A percentile compares a stretch with the other conserved stretches of the same genome.
phyloP scores from a whole-genome alignment of 805 yeast species.

The Starmerella etchellsii region DNA sequence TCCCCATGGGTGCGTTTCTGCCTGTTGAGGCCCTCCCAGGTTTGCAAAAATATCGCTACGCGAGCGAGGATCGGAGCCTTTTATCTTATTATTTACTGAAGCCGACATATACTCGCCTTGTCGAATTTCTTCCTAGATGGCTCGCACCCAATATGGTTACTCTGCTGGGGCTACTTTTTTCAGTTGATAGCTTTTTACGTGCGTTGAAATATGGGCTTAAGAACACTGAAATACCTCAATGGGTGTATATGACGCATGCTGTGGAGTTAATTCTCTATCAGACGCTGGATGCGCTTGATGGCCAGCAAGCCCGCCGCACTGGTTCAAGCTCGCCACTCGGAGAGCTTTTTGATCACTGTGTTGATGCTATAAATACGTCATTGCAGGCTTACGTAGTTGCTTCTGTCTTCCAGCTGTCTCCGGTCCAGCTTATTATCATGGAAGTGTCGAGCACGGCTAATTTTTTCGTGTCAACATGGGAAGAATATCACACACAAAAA shows the following conservation, averaged over 20 bases:
- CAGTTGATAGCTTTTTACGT: constrained; percentile 47
- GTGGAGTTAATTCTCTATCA: constrained; percentile 79
- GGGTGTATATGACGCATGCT: constrained; percentile 70
- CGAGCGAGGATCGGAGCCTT: constrained; percentile 66
- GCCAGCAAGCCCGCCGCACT: constrained; percentile 86
- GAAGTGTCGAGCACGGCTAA: constrained; percentile 34
- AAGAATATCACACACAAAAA: constrained; percentile 81
- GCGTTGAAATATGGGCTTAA: constrained; percentile 42
- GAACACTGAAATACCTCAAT: constrained; percentile 36
- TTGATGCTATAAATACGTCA: constrained; percentile 64
- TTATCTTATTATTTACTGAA: constrained; percentile 63
- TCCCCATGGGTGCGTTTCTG: constrained; percentile 23
- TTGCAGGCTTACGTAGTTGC: constrained; percentile 61
- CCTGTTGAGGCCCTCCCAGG: constrained; percentile 23
- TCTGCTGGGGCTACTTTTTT: constrained; percentile 60
- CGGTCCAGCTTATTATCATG: constrained; percentile 33
- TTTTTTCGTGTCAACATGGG: constrained; percentile 89
- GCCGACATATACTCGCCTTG: constrained; percentile 70
- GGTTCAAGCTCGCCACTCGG: constrained; percentile 94
- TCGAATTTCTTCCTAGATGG: constrained; percentile 61
- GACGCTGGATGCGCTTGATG: constrained; percentile 94
- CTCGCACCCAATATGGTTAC: constrained; percentile 85
- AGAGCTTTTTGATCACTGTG: constrained; percentile 85
- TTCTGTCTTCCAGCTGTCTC: constrained; percentile 66
- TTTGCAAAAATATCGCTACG: constrained; percentile 24